phyloP scores from a whole-genome alignment of 1,139 yeast genomes.

The Geotrichum europaeum region DNA sequence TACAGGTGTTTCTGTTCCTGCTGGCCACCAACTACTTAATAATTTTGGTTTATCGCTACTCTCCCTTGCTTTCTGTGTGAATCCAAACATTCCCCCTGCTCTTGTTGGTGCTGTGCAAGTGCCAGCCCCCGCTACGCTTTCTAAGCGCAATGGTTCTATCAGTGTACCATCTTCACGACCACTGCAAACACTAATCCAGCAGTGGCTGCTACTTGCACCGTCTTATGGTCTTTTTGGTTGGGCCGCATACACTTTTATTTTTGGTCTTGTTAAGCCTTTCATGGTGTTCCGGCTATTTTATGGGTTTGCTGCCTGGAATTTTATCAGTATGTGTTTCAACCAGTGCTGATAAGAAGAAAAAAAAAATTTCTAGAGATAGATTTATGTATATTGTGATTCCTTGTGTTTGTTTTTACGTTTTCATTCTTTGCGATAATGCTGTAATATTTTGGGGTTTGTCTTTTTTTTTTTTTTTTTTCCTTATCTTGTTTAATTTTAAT shows the following conservation, averaged over 20 bases:
- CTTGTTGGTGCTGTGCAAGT: neutral
- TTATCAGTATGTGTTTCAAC: neutral
- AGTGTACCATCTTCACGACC: neutral
- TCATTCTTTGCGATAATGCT: too few relatives aligned
- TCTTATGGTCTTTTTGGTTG: neutral
- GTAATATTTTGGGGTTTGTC: too few relatives aligned
- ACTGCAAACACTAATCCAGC: neutral
- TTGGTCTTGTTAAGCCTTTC: neutral
- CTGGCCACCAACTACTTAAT: conserved; percentile 25
- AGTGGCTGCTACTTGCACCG: neutral
- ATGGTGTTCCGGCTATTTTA: neutral
- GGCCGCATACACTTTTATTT: neutral
- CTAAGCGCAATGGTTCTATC: neutral
- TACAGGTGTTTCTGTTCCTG: conserved; percentile 30
- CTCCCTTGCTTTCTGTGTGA: neutral
- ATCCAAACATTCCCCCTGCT: neutral
- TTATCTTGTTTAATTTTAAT: too few relatives aligned
- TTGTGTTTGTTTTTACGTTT: too few relatives aligned
- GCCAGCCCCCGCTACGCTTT: neutral
- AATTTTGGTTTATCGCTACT: neutral
- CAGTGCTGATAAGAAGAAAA: neutral
- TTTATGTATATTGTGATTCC: neutral
- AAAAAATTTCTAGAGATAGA: neutral
- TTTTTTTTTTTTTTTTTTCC: too few relatives aligned
- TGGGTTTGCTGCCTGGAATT: neutral